Base-by-base conservation (phyloP, 768 basidiomycete species). In the Hypsizygus marmoreus region DNA sequence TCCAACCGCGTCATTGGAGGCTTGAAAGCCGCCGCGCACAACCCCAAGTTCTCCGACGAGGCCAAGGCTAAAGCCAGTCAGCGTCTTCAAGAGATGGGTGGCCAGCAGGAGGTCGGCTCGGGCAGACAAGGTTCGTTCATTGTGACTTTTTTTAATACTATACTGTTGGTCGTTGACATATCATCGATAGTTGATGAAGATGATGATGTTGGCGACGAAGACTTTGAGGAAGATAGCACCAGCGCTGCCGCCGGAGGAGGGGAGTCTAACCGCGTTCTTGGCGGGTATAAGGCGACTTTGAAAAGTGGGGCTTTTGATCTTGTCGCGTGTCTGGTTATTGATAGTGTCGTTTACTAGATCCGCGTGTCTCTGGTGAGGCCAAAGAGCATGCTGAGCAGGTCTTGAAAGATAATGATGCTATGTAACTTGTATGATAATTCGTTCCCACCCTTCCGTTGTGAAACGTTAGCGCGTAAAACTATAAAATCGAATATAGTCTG, bases 1-100 rank as follows among this genome's bases (percentile, higher is more conserved):
- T 43, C 50, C 14, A 48, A 44, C 14, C 45, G 54, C 33, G 59
- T 63, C 25, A 56, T 72, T 28, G 78, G 74, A 4, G 82, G 83
- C 30, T 66, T 80, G 49, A 82, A 81, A 57, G 81, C 82, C 8
- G 67, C 82, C 7, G 67, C 81, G 2, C 62, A 74, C 54, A 85
- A 86, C 59, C 81, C 80, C 9, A 69, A 76, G 40, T 77, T 82
- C 33, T 81, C 79, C 4, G 66, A 70, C 0, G 75, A 76, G 48
- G 82, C 81, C 0, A 81, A 81, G 57, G 61, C 67, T 33, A 67
- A 69, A 13, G 83, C 81, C 6, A 54, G 54, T 8, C 62, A 75
- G 34, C 66, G 69, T 9, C 70, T 85, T n/a, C 65, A 74, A 13
- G 53, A 68, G 6, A 62, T 69, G 57, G 60, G 9, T 45, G 55